Percentiles rank a stretch among this genome's conserved stretches.
These are phyloP conservation scores for Alternaria sp. DNA, from an alignment of 2,329 filamentous ascomycete genomes.

Conservation along the genomic window DNA sequence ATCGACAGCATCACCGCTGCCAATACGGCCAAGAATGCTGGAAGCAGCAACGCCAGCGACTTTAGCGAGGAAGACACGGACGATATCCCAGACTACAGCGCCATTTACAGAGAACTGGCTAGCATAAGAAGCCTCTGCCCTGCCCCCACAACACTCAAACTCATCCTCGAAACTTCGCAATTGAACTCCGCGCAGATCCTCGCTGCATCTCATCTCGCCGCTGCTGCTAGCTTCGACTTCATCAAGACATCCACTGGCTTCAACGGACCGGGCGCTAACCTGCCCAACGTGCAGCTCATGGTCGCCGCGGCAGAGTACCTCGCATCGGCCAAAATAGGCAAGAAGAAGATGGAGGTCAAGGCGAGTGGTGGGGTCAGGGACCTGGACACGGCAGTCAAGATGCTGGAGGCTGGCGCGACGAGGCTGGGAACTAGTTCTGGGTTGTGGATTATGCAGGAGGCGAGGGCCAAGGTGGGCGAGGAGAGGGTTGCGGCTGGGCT, in stretches of 20 bases:
- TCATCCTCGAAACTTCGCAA: slow-evolving; percentile 66
- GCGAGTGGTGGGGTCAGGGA: slow-evolving; percentile 64
- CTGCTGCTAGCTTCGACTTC: slow-evolving; percentile 61
- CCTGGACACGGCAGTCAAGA: slow-evolving; percentile 57
- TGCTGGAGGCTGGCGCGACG: slow-evolving; percentile 63
- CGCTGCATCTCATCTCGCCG: slow-evolving; percentile 60
- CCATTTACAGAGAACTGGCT: slow-evolving; percentile 61
- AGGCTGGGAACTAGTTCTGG: slow-evolving; percentile 64
- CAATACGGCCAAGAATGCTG: slow-evolving; percentile 38
- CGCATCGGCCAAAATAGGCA: slow-evolving; percentile 37
- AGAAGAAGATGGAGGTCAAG: slow-evolving; percentile 59
- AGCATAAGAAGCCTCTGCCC: slow-evolving; percentile 58
- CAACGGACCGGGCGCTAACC: slow-evolving; percentile 60
- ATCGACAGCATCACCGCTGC: slow-evolving; percentile 43
- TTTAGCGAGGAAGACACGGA: slow-evolving; percentile 20
- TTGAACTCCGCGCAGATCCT: slow-evolving; percentile 58
- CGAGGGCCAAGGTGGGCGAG: slow-evolving; percentile 31
- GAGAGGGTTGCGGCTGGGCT: slow-evolving; percentile 28
- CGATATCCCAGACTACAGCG: slow-evolving; percentile 51
- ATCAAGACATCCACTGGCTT: slow-evolving; percentile 69
- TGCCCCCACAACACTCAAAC: slow-evolving; percentile 55
- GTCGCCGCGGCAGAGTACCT: slow-evolving; percentile 55
- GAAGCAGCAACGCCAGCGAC: slow-evolving; percentile 14
- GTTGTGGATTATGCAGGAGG: slow-evolving; percentile 61
- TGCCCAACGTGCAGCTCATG: slow-evolving; percentile 63